Evolutionary conservation across 2,329 filamentous ascomycete genomes (phyloP), one percentile per base, ranked within the genome.

Genomic region (Fusarium domesticum): DNA sequence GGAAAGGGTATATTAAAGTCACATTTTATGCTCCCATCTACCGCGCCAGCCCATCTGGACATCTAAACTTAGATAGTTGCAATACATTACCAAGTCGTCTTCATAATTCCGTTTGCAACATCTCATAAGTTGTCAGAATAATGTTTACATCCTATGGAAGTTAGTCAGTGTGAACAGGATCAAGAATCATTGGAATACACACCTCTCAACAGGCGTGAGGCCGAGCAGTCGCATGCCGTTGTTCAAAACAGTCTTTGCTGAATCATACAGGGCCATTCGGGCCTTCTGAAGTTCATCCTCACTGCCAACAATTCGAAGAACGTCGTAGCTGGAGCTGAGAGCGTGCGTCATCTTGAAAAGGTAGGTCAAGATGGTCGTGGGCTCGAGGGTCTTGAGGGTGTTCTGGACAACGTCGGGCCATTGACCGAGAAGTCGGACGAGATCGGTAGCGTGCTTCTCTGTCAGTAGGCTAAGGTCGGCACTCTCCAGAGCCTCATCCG

Each of bases 261-360:
- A 76, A 56, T 85, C 82, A 64, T 95, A 95, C 56, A 95, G 70
- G 10, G 87, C 86, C 77, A 89, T 80, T 56, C 89, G 77, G 19
- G 68, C 66, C 60, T 69, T 70, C 74, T 86, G 83, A 42, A 90
- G 69, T 63, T 86, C 83, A 20, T 72, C 74, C 68, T 92, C 87
- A 49, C 83, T 87, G 42, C 87, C 87, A n/a, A 95, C 81, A 42
- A 93, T 87, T 62, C 87, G 81, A 50, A 95, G 74, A 48, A 88
- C 83, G 60, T 91, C 87, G 68, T 95, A 95, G 65, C 85, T 89
- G 42, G 80, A 84, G 70, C 84, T 89, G 42, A 95, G 69, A 18
- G 81, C 74, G 67, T 95, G 89, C 3, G 87, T 88, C 83, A 95
- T 87, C 77, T 87, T 89, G 76, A 92, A 93, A 35, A 93, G 74